phyloP scores from a whole-genome alignment of 192 early-diverging fungal genomes.

The Helicostylum pulchrum region DNA sequence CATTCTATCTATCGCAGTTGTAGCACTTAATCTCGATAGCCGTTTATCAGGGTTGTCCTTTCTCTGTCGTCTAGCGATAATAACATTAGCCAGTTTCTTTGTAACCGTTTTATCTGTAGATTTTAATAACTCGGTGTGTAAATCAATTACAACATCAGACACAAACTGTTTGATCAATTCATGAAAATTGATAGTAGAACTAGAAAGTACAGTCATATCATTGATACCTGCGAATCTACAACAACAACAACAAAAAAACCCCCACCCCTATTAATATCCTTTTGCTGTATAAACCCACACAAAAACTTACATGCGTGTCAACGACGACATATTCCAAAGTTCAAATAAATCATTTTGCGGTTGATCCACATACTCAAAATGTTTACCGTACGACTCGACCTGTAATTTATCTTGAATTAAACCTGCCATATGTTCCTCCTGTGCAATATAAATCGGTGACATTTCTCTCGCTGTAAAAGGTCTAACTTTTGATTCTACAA shows the following conservation, averaged over 20 bases:
- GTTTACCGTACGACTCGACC: background rate
- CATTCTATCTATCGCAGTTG: no score
- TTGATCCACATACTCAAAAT: background rate
- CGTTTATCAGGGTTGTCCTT: no score
- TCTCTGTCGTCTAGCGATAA: background rate
- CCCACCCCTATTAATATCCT: background rate
- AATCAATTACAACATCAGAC: background rate
- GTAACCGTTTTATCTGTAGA: background rate
- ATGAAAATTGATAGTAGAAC: background rate
- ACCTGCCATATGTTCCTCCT: background rate
- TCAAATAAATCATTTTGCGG: background rate
- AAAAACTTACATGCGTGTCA: background rate
- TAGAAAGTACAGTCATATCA: constrained; percentile 3
- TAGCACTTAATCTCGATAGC: no score
- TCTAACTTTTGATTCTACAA: background rate
- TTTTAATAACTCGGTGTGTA: constrained; percentile 11
- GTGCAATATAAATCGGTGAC: background rate
- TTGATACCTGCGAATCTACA: background rate
- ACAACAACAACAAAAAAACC: background rate
- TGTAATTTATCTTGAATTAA: background rate
- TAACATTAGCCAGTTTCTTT: background rate
- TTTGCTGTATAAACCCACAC: background rate
- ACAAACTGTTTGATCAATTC: background rate
- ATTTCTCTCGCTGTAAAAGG: constrained; percentile 5
- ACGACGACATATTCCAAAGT: constrained; percentile 4